Evolutionary conservation across 495 filamentous ascomycete species (phyloP).

Genomic region (Xanthoparmelia taractica): DNA sequence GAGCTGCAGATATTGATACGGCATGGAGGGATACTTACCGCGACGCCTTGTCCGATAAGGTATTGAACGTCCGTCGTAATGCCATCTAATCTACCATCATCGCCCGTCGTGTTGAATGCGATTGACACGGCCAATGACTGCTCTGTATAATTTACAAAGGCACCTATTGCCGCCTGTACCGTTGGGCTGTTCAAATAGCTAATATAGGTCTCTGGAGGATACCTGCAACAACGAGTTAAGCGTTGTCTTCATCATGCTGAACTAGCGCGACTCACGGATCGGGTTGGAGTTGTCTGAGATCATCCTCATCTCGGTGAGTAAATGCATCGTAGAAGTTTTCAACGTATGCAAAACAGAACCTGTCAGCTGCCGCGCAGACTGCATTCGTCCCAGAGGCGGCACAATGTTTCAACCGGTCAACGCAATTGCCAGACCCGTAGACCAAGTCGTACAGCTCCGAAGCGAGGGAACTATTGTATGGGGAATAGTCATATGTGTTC

Average conservation of each 20-base stretch:
- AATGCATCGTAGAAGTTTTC: constrained; percentile 33
- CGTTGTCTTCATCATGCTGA: neutral
- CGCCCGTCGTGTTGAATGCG: constrained; percentile 45
- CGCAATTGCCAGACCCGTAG: constrained; percentile 45
- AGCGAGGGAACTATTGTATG: neutral
- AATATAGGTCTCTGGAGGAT: constrained; percentile 53
- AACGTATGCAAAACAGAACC: constrained; percentile 34
- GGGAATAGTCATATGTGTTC: neutral
- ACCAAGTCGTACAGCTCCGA: neutral
- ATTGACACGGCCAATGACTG: constrained; percentile 40
- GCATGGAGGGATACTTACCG: constrained; percentile 62
- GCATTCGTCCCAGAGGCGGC: constrained; percentile 32
- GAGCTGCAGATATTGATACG: constrained; percentile 29
- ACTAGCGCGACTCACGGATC: constrained; percentile 40
- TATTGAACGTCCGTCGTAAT: constrained; percentile 46
- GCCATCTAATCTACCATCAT: constrained; percentile 38
- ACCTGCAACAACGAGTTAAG: constrained; percentile 24
- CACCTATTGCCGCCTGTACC: constrained; percentile 57
- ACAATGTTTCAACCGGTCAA: constrained; percentile 49
- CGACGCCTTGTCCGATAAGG: constrained; percentile 49
- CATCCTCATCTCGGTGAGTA: constrained; percentile 50
- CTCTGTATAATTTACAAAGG: constrained; percentile 59
- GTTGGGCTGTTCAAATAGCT: constrained; percentile 57
- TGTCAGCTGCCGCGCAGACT: constrained; percentile 34
- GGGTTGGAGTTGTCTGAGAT: constrained; percentile 45